phyloP scores from a whole-genome alignment of 129 eudicot species.

The Glebionis coronaria region DNA sequence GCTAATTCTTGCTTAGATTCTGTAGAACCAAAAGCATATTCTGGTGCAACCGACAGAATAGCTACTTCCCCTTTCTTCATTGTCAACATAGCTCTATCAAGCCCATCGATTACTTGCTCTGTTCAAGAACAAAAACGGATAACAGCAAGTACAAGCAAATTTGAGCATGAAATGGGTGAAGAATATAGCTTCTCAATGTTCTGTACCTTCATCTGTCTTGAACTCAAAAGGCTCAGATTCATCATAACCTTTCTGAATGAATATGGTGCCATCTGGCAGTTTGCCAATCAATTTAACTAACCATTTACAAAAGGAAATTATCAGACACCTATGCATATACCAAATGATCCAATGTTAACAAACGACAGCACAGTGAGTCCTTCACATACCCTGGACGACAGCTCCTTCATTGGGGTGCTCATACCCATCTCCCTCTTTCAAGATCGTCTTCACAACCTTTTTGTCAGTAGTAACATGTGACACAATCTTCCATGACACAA shows the following conservation, averaged over 20 bases:
- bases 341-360: neutral
- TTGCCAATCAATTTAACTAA: slow-evolving; percentile 80
- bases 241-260: slow-evolving; percentile 66
- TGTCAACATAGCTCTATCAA: slow-evolving; percentile 65
- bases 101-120: slow-evolving; percentile 94
- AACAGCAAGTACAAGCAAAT: neutral
- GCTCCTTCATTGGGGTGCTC: slow-evolving; percentile 90
- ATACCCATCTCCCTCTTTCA: slow-evolving; percentile 92
- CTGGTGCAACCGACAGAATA: slow-evolving; percentile 57
- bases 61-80: slow-evolving; percentile 99
- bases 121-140: slow-evolving; percentile 4
- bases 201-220: slow-evolving; percentile 84
- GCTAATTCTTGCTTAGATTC: slow-evolving; percentile 81
- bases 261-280: slow-evolving; percentile 78
- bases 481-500: slow-evolving; percentile 84
- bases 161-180: neutral
- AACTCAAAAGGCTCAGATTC: slow-evolving; percentile 62
- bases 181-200: neutral
- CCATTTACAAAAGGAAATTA: neutral
- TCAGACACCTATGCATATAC: neutral
- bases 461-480: slow-evolving; percentile 65
- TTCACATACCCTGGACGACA: slow-evolving; percentile 54
- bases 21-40: slow-evolving; percentile 74
- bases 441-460: slow-evolving; percentile 72
- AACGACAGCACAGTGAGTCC: too few relatives aligned